Conservation (phyloP, 1,139 yeast species). For the Kodamaea alishanica region DNA sequence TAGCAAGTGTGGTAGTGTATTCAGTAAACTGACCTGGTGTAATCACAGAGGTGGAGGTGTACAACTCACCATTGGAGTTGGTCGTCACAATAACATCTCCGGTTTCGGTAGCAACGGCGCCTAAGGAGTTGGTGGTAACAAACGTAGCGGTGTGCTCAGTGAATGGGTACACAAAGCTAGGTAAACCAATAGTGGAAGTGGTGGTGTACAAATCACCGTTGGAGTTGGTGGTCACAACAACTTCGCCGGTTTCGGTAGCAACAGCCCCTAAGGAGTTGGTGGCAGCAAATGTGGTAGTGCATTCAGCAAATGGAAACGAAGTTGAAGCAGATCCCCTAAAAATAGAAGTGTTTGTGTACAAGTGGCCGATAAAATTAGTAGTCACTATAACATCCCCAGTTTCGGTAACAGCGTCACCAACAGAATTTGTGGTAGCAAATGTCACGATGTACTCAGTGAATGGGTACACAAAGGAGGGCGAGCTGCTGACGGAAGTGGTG, state of each 20-base stretch:
- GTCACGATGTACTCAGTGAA: slow-evolving; percentile 9
- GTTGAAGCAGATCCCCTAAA: slow-evolving; percentile 1
- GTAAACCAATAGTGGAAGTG: slow-evolving; percentile 7
- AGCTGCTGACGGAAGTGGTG: slow-evolving; percentile 8
- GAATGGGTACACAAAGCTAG: slow-evolving; percentile 5
- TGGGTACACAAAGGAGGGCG: slow-evolving; percentile 1
- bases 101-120: slow-evolving; percentile 14
- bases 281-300: slow-evolving; percentile 10
- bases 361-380: slow-evolving; percentile 10
- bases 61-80: slow-evolving; percentile 9
- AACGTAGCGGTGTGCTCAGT: slow-evolving; percentile 18
- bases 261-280: slow-evolving; percentile 15
- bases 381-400: slow-evolving; percentile 5
- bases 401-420: slow-evolving; percentile 3
- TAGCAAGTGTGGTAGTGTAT: slow-evolving; percentile 6
- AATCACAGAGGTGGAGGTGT: slow-evolving; percentile 10
- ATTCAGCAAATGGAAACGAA: slow-evolving; percentile 1
- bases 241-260: slow-evolving; percentile 14
- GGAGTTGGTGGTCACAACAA: slow-evolving; percentile 12
- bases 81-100: slow-evolving; percentile 15
- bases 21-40: slow-evolving; percentile 1
- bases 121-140: slow-evolving; percentile 14
- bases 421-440: slow-evolving; percentile 7
- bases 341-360: slow-evolving; percentile 4
- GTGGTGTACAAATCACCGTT: slow-evolving; percentile 13